Base-by-base conservation (phyloP, 2,329 filamentous ascomycete species). In the Alternaria sp. region DNA sequence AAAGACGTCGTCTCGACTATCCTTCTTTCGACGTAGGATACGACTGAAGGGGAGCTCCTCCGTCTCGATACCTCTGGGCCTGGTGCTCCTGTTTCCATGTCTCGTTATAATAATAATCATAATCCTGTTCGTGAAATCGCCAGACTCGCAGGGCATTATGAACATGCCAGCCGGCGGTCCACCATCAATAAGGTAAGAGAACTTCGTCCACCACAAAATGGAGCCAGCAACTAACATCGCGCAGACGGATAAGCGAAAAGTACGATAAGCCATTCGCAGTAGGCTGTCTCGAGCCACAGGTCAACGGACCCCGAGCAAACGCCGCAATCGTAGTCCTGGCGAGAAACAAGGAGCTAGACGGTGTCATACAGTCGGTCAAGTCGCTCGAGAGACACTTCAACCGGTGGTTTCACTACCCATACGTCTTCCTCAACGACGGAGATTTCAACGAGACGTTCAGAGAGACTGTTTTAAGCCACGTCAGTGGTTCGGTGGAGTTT, bases 301-400 rank as follows among this genome's bases (percentile, higher is more conserved):
- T 89, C 34, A 89, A 87, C 68, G 85, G 89, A 63, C 92, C 93
- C 43, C 88, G 93, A 75, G 95, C 92, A 69, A 99, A 98, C 76
- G 95, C 92, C 62, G 94, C 93, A 27, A 97, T 99, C 74, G 95
- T 99, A 65, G 93, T 99, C 40, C 86, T 99, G 61, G 95, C 95
- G 56, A 86, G 95, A 72, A 98, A 99, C 78, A 96, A 97, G 84
- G 95, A 99, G 82, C 80, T 99, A 66, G 94, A 97, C 0, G 95
- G 95, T 62, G 95, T 99, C 40, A 88, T 99, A 67, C 93, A 98
- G 80, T 98, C 95, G 10, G 87, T 99, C 79, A 97, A 97, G 83
- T 98, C 94, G 44, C 94, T 99, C 69, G 95, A 99, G 83, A 88
- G 95, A 71, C 95, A 99, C 81, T 99, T 99, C 87, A 99, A 99